Base-by-base conservation (phyloP, 2,329 filamentous ascomycete species). In the Aspergillus sp. region DNA sequence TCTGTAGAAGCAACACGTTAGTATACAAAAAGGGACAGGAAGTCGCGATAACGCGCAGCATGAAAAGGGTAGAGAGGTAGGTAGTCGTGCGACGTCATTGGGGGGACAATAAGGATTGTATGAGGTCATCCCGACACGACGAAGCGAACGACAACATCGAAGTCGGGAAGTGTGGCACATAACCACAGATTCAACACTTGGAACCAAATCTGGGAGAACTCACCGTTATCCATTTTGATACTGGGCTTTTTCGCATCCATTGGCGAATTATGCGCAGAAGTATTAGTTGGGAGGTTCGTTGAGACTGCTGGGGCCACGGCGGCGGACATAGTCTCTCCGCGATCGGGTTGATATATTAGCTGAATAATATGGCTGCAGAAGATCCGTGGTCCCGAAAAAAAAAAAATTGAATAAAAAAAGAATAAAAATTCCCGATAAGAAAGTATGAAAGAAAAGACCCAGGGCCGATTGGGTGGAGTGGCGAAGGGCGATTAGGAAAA, bases 161-260 rank as follows among this genome's bases (percentile, higher is more conserved):
- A 58, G 58, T 62, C 62, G 63, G 62, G 55, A 57, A 56, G 44
- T 58, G 67, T 71, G 69, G 68, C 70, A 70, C 70, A 68, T 67
- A 66, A 63, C 52, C 61, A 57, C 58, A 57, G 51, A 48, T 55
- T 44, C 55, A 53, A 31, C 48, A 52, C 55, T 59, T 48, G 52
- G 58, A 49, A 52, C 57, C 47, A 54, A 44, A 58, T 35, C 25
- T 43, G 25, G 55, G 43, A 62, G 59, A 52, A 72, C 73, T 61
- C 64, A 79, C 77, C 74, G 72, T 48, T 48, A n/a, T 77, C 74
- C 64, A 68, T 66, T 57, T 77, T 72, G 54, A 72, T 56, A 33
- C 63, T 63, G 54, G 68, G 69, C 62, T 75, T 77, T 64, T 77
- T 77, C 55, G 71, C 68, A 62, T 79, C 77, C 74, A 79, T 77